Evolutionary conservation across 2,329 filamentous ascomycete species (phyloP), one percentile per base, ranked within the genome.

Genomic region (Trichoderma hamatum): DNA sequence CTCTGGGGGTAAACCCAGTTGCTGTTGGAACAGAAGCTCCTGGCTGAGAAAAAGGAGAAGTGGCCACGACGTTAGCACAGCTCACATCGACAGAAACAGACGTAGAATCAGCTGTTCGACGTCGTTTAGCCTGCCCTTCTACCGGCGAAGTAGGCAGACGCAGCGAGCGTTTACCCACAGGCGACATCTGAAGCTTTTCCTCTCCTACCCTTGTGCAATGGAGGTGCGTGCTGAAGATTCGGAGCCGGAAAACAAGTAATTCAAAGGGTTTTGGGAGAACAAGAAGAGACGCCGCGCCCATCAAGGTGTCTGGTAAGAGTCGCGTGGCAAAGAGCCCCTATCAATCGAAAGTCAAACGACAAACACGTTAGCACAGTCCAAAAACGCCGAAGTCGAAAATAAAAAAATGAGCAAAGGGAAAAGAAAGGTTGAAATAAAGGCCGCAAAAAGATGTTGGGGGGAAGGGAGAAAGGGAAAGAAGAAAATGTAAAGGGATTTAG

Each of bases 81-180:
- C 19, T 16, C 11, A 64, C 16, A 28, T 21, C 26, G 3, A n/a
- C 24, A 6, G 24, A 1, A 1, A 43, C 3, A 0, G 61, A 14
- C 10, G 9, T 39, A 24, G 61, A 28, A 14, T 21, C 46, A 0
- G 14, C 49, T 21, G 21, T 26, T 34, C 67, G 43, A 28, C 67
- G 49, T 49, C 67, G 59, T 36, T 68, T 68, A 3, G 39, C 54
- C 67, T 56, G 67, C 13, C 51, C 60, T 21, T 58, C 39, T 58
- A 19, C 16, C 28, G 67, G 51, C n/a, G 67, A 54, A 10, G 67
- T 13, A 6, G 49, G 67, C 30, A 54, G 60, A 58, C 51, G 61
- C 32, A 64, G 39, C 36, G 65, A 58, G 3, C 52, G 65, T 60
- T 60, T 59, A 21, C 55, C 52, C 9, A 19, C 6, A 2, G 54